Conservation (phyloP, 345 rosid genomes). For the Hibiscus syriacus region DNA sequence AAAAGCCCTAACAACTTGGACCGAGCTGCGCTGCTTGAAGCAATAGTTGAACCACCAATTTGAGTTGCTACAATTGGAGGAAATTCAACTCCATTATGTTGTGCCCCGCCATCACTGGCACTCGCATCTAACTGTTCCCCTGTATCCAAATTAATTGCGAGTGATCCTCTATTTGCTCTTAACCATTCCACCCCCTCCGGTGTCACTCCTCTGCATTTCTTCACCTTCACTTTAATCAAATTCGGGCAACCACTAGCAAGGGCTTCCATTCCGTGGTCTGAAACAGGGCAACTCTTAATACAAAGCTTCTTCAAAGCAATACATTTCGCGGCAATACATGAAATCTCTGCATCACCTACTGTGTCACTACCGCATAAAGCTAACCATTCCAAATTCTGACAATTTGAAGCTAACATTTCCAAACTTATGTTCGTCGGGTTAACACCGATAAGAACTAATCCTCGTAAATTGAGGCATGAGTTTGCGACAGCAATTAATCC, state of each 20-base stretch:
- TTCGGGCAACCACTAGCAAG: conserved; percentile 68
- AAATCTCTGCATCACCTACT: conserved; percentile 57
- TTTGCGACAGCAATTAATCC: conserved; percentile 53
- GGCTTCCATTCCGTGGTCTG: conserved; percentile 64
- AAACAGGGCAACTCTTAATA: conserved; percentile 57
- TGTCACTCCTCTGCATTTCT: conserved; percentile 74
- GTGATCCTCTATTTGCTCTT: conserved; percentile 34
- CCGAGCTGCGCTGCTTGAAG: conserved; percentile 40
- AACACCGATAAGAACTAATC: conserved; percentile 64
- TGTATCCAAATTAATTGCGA: conserved; percentile 54
- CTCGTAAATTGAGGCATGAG: conserved; percentile 56
- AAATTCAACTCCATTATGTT: conserved; percentile 41
- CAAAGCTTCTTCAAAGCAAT: conserved; percentile 69
- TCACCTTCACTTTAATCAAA: conserved; percentile 72
- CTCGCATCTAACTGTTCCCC: conserved; percentile 42
- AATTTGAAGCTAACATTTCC: conserved; percentile 51
- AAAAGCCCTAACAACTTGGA: conserved; percentile 59
- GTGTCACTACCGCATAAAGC: conserved; percentile 74
- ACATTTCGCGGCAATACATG: conserved; percentile 62
- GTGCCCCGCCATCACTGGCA: conserved; percentile 48
- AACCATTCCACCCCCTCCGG: conserved; percentile 43
- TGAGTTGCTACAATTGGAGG: conserved; percentile 12
- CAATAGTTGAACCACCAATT: conserved; percentile 22
- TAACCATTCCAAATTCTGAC: conserved; percentile 56
- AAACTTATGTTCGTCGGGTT: conserved; percentile 54